Conservation (phyloP, 148 eudicot genomes). For the Vaccinium myrtillus region DNA sequence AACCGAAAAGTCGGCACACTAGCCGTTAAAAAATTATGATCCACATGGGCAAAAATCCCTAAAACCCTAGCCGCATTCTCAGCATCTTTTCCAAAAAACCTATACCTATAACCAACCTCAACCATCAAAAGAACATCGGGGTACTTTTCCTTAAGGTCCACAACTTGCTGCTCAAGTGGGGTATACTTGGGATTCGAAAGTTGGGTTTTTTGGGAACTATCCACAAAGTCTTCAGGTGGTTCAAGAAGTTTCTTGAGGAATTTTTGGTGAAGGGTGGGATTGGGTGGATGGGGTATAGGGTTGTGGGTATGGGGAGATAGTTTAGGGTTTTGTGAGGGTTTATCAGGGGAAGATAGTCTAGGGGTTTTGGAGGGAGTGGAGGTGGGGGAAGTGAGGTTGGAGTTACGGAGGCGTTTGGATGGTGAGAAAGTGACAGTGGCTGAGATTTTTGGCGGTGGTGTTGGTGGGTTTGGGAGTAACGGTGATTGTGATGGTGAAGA, state of each 20-base stretch:
- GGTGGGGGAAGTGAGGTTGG: slow-evolving; percentile 43
- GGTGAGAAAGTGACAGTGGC: slow-evolving; percentile 74
- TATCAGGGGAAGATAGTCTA: slow-evolving; percentile 34
- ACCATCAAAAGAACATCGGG: slow-evolving; percentile 87
- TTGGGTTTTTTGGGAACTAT: slow-evolving; percentile 24
- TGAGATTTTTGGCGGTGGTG: slow-evolving; percentile 69
- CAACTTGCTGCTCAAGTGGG: slow-evolving; percentile 83
- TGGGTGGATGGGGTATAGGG: slow-evolving; percentile 39
- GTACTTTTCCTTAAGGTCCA: slow-evolving; percentile 64
- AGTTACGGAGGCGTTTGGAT: slow-evolving; percentile 59
- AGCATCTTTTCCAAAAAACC: slow-evolving; percentile 90
- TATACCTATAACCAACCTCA: slow-evolving; percentile 84
- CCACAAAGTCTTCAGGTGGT: slow-evolving; percentile 52
- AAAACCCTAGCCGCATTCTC: slow-evolving; percentile 88
- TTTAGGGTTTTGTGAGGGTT: slow-evolving; percentile 43
- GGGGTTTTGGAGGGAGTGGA: slow-evolving; percentile 33
- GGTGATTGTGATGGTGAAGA: slow-evolving; percentile 23
- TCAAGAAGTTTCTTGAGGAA: slow-evolving; percentile 79
- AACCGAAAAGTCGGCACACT: slow-evolving; percentile 93
- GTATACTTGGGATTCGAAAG: slow-evolving; percentile 52
- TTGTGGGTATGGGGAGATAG: slow-evolving; percentile 51
- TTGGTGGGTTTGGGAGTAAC: slow-evolving; percentile 25
- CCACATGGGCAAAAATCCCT: slow-evolving; percentile 83
- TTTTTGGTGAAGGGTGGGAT: slow-evolving; percentile 64
- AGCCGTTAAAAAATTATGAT: slow-evolving; percentile 87